Conservation (phyloP, 73 alveolate genomes). For the Symbiodinium pilosum region DNA sequence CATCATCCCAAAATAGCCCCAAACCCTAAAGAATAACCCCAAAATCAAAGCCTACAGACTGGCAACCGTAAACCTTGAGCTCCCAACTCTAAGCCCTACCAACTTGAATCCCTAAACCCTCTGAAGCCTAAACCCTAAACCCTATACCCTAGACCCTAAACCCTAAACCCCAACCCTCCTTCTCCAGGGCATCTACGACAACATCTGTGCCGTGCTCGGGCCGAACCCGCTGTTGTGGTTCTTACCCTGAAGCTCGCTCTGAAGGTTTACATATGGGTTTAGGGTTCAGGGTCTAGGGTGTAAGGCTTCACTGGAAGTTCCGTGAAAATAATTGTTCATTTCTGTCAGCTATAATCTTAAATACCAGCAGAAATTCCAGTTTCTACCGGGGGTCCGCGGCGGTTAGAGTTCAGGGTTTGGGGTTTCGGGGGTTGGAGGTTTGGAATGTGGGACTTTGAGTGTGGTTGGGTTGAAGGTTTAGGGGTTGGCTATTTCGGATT, state of each 20-base stretch:
- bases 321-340: neutral
- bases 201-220: slow-evolving; percentile 77
- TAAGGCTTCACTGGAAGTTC: neutral
- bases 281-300: neutral
- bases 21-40: too few relatives aligned
- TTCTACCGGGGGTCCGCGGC: too few relatives aligned
- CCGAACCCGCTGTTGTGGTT: slow-evolving; percentile 84
- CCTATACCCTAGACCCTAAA: neutral
- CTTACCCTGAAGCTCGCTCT: slow-evolving; percentile 14
- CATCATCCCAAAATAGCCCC: too few relatives aligned
- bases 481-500: too few relatives aligned
- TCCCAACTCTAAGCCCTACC: too few relatives aligned
- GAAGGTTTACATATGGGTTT: neutral
- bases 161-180: neutral
- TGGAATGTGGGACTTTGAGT: neutral
- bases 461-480: neutral
- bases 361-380: too few relatives aligned
- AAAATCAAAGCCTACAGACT: too few relatives aligned
- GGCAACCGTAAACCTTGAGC: too few relatives aligned
- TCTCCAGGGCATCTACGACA: slow-evolving; percentile 58
- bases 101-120: too few relatives aligned
- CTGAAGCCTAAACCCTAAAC: neutral
- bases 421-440: neutral
- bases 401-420: neutral
- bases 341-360: too few relatives aligned